Evolutionary conservation across 202 grass and related monocot species (phyloP).

Genomic region (Panicum virgatum): DNA sequence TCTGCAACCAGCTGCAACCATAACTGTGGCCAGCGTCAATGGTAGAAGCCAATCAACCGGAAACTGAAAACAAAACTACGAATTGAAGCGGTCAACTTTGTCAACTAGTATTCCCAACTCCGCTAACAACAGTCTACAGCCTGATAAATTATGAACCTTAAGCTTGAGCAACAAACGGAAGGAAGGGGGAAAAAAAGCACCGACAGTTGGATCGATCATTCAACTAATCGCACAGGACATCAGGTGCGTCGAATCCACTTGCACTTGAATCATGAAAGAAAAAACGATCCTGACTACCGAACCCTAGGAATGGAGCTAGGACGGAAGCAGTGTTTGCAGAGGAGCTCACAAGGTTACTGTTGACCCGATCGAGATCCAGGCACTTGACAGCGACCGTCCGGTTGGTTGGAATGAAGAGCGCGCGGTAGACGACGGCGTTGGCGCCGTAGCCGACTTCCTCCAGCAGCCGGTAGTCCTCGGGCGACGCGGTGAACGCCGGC

Average conservation of each 20-base stretch:
- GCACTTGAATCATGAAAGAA: neutral
- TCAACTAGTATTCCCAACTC: neutral
- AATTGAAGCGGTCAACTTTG: neutral
- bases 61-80: neutral
- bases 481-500: slow-evolving; percentile 49
- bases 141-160: neutral
- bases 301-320: slow-evolving; percentile 10
- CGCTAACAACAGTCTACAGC: neutral
- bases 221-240: neutral
- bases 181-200: neutral
- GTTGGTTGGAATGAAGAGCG: slow-evolving; percentile 65
- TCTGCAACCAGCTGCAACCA: neutral
- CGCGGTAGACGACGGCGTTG: slow-evolving; percentile 87
- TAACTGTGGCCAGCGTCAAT: neutral
- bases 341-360: slow-evolving; percentile 83
- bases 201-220: neutral
- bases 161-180: neutral
- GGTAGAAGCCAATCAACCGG: neutral
- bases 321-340: neutral
- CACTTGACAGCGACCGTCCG: slow-evolving; percentile 85
- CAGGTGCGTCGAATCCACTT: neutral
- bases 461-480: slow-evolving; percentile 66
- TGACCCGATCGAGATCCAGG: slow-evolving; percentile 92
- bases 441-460: slow-evolving; percentile 94
- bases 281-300: neutral